phyloP scores from a whole-genome alignment of 768 basidiomycete genomes.

The Phaeotremella fagi region DNA sequence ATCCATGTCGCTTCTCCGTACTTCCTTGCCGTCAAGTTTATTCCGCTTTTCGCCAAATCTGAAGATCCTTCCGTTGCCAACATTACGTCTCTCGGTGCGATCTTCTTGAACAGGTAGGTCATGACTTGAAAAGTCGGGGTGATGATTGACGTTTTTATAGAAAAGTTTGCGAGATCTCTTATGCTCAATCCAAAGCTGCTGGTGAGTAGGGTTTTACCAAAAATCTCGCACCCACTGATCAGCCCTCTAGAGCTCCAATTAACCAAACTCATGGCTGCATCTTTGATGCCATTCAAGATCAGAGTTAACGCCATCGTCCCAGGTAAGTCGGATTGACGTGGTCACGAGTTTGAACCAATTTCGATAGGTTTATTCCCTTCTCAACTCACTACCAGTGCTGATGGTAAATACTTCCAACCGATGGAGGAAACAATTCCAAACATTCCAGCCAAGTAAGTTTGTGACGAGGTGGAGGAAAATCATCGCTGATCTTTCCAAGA shows the following conservation, averaged over 20 bases:
- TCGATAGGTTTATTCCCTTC: slow-evolving; percentile 23
- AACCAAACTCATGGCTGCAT: slow-evolving; percentile 31
- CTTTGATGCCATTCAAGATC: slow-evolving; percentile 31
- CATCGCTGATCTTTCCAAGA: slow-evolving; percentile 4
- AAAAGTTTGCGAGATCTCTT: slow-evolving; percentile 29
- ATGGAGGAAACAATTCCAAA: slow-evolving; percentile 15
- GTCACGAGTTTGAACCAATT: neutral
- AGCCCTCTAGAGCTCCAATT: slow-evolving; percentile 23
- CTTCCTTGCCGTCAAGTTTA: slow-evolving; percentile 35
- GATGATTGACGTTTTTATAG: slow-evolving; percentile 4
- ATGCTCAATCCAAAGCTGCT: slow-evolving; percentile 39
- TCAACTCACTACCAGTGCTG: slow-evolving; percentile 15
- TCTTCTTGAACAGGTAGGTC: slow-evolving; percentile 30
- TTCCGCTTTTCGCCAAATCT: slow-evolving; percentile 34
- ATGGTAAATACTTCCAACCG: slow-evolving; percentile 10
- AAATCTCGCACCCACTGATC: neutral
- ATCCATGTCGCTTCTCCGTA: slow-evolving; percentile 41
- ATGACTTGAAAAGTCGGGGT: neutral
- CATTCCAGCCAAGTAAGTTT: slow-evolving; percentile 23
- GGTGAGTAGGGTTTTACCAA: slow-evolving; percentile 4
- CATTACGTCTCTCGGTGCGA: slow-evolving; percentile 30
- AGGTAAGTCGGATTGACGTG: slow-evolving; percentile 8
- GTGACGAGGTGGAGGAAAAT: neutral
- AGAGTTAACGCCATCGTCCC: slow-evolving; percentile 40
- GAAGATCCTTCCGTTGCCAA: slow-evolving; percentile 27